These are phyloP conservation scores for Mortierella sp. DNA, from an alignment of 371 early-diverging fungal genomes.

Conservation along the genomic window DNA sequence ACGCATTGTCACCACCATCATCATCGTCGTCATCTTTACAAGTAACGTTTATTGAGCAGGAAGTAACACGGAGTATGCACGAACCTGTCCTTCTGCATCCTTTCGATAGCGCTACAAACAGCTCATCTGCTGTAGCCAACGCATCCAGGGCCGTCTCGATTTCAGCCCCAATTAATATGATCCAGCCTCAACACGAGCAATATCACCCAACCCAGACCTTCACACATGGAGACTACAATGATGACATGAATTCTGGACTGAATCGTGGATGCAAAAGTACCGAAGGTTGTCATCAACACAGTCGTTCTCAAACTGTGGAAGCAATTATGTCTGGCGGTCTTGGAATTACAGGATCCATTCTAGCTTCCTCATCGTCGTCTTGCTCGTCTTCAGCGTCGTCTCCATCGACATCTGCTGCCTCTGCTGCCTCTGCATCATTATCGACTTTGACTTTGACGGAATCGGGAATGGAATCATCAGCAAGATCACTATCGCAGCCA, in stretches of 20 bases:
- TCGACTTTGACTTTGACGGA: constrained; percentile 51
- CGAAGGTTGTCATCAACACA: constrained; percentile 39
- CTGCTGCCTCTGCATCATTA: constrained; percentile 26
- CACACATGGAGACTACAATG: constrained; percentile 29
- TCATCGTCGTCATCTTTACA: neutral
- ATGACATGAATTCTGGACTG: constrained; percentile 43
- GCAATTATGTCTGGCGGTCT: constrained; percentile 39
- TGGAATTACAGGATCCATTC: constrained; percentile 9
- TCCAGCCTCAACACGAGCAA: constrained; percentile 14
- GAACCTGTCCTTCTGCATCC: constrained; percentile 8
- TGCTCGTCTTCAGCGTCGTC: constrained; percentile 52
- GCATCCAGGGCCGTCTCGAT: neutral
- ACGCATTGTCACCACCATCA: neutral
- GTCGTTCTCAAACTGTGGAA: constrained; percentile 49
- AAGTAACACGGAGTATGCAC: neutral
- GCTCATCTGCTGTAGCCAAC: neutral
- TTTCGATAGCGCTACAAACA: constrained; percentile 3
- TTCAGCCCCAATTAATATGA: constrained; percentile 10
- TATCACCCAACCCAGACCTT: constrained; percentile 22
- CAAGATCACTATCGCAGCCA: constrained; percentile 31
- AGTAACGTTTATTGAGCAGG: too few relatives aligned
- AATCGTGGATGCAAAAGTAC: constrained; percentile 34
- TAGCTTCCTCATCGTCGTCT: constrained; percentile 30
- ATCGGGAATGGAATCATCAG: constrained; percentile 20
- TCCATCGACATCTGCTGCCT: constrained; percentile 53